Percentiles rank a stretch among this genome's conserved stretches.
phyloP scores from a whole-genome alignment of 306 rosid species.

The Acmispon strigosus region DNA sequence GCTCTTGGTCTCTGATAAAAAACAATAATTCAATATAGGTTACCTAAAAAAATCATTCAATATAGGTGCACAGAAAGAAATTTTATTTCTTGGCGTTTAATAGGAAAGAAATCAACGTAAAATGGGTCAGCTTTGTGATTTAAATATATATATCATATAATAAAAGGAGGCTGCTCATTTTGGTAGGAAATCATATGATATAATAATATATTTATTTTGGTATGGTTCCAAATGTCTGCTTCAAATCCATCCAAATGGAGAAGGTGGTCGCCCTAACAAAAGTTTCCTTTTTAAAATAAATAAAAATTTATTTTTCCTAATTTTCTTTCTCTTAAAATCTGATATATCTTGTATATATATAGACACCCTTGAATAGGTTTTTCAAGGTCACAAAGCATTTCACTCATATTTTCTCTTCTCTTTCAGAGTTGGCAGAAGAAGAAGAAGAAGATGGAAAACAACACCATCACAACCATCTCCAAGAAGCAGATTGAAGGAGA shows the following conservation, averaged over 20 bases:
- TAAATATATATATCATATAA: background rate
- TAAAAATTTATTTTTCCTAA: background rate
- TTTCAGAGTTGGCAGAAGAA: background rate
- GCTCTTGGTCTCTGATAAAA: no score
- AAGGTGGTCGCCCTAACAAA: background rate
- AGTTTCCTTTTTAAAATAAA: background rate
- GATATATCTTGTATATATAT: background rate
- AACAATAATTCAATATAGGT: no score
- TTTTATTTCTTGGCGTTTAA: background rate
- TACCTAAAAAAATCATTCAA: no score
- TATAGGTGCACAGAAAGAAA: no score
- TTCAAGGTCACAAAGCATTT: background rate
- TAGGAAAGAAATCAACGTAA: background rate
- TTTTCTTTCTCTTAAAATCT: background rate
- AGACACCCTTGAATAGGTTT: background rate
- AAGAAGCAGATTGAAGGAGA: conserved; percentile 10
- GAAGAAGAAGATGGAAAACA: background rate
- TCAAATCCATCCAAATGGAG: conserved; percentile 23
- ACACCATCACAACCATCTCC: background rate
- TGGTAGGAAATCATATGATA: background rate
- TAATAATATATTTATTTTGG: background rate
- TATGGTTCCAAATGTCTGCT: background rate
- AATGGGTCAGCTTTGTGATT: background rate
- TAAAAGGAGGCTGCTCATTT: background rate
- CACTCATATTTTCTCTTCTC: background rate